Conservation (phyloP, 1,139 yeast species). For the Yamadazyma mexicana region DNA sequence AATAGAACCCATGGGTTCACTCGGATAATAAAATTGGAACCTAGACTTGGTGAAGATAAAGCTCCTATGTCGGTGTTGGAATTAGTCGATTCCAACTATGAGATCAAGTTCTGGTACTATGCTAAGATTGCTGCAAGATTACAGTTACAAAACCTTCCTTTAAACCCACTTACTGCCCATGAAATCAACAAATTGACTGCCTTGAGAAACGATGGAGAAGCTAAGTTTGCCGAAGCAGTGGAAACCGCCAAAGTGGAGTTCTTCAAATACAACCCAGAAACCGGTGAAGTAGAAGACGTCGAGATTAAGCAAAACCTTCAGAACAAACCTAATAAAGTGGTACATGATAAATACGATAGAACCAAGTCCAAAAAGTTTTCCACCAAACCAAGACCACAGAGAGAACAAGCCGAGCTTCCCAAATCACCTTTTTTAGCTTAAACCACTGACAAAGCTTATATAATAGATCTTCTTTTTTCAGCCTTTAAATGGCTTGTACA, state of each 20-base stretch:
- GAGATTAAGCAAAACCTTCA: constrained; percentile 29
- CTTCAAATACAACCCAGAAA: constrained; percentile 38
- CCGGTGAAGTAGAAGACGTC: constrained; percentile 25
- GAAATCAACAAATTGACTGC: constrained; percentile 56
- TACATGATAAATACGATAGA: constrained; percentile 22
- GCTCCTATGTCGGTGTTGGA: constrained; percentile 91
- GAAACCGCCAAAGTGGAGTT: constrained; percentile 62
- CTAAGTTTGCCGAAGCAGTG: constrained; percentile 60
- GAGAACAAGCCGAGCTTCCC: constrained; percentile 25
- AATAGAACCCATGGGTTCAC: constrained; percentile 80
- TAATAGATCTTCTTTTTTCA: neutral
- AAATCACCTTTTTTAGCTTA: constrained; percentile 30
- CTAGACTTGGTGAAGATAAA: constrained; percentile 80
- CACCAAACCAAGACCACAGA: constrained; percentile 32
- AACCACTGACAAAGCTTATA: neutral
- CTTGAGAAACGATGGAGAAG: constrained; percentile 50
- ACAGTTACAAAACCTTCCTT: constrained; percentile 61
- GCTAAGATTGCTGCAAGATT: constrained; percentile 83
- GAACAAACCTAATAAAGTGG: constrained; percentile 33
- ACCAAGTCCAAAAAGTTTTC: constrained; percentile 37
- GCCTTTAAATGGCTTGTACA: constrained; percentile 4
- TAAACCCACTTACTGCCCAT: constrained; percentile 59
- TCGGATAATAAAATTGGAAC: constrained; percentile 79
- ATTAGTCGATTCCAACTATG: constrained; percentile 73
- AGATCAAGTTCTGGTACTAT: constrained; percentile 72